Evolutionary conservation across 768 basidiomycete species (phyloP).

Genomic region (Leccinellum albellum): DNA sequence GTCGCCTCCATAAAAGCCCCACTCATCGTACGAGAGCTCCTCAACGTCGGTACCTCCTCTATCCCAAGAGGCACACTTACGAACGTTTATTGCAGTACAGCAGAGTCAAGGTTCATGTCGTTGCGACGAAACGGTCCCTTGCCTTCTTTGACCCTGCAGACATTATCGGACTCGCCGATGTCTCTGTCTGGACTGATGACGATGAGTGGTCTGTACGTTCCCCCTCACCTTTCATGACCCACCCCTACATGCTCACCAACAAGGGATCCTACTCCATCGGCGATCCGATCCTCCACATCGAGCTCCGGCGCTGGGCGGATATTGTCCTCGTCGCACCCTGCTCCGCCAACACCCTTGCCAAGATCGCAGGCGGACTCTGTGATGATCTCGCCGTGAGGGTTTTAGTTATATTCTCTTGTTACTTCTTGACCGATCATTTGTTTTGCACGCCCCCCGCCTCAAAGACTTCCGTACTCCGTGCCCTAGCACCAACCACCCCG

Average conservation of each 20-base stretch:
- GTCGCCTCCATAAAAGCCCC: conserved; percentile 96
- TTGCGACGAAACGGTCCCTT: conserved; percentile 74
- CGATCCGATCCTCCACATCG: conserved; percentile 94
- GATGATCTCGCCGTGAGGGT: conserved; percentile 82
- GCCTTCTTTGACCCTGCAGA: conserved; percentile 66
- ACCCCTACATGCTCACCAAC: too few species aligned
- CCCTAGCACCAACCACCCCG: conserved; percentile 64
- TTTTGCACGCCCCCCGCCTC: not conserved
- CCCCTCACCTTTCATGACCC: too few species aligned
- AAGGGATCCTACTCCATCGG: too few species aligned
- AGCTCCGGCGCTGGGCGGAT: conserved; percentile 92
- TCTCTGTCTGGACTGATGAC: not conserved
- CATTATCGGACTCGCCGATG: conserved; percentile 33
- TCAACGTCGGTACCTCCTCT: too few species aligned
- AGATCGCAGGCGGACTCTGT: conserved; percentile 84
- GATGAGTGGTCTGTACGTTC: not conserved
- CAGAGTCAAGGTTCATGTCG: too few species aligned
- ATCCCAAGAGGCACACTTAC: too few species aligned
- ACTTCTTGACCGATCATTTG: too few species aligned
- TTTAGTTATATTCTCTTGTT: not conserved
- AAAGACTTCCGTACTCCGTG: conserved; percentile 79
- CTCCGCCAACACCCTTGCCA: conserved; percentile 92
- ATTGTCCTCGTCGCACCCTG: conserved; percentile 95
- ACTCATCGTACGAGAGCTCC: conserved; percentile 78
- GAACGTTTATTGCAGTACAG: conserved; percentile 50